Percentiles rank a stretch among this genome's conserved stretches.
These are phyloP conservation scores for Diaporthe aspalathi DNA, from an alignment of 2,329 filamentous ascomycete species.

Conservation along the genomic window DNA sequence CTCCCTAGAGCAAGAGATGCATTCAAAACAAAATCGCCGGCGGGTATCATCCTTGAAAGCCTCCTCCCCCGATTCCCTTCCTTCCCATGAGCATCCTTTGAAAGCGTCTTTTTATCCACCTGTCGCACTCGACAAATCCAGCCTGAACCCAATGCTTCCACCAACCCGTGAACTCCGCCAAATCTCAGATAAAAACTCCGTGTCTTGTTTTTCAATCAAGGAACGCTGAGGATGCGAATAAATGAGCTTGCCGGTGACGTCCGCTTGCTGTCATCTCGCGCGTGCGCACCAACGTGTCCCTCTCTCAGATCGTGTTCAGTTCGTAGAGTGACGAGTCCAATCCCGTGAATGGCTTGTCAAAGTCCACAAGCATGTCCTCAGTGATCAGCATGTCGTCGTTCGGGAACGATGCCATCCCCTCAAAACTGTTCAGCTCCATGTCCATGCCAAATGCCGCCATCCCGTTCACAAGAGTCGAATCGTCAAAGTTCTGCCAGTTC, in stretches of 20 bases:
- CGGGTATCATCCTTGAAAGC: constrained; percentile 40
- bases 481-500: constrained; percentile 55
- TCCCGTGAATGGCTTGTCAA: constrained; percentile 61
- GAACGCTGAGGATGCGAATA: constrained; percentile 15
- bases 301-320: constrained; percentile 46
- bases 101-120: constrained; percentile 37
- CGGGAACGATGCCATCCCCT: constrained; percentile 29
- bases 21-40: constrained; percentile 33
- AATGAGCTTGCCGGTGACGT: background rate
- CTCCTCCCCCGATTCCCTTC: background rate
- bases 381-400: constrained; percentile 42
- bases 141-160: background rate
- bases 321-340: constrained; percentile 61
- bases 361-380: constrained; percentile 50
- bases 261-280: background rate
- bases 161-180: constrained; percentile 30
- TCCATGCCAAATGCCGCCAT: constrained; percentile 45
- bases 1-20: constrained; percentile 22
- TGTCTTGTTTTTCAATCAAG: constrained; percentile 19
- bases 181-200: constrained; percentile 22
- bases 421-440: constrained; percentile 54
- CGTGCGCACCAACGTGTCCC: background rate
- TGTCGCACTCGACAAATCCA: constrained; percentile 18
- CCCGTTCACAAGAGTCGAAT: constrained; percentile 51
- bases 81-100: constrained; percentile 20